Evolutionary conservation across 768 basidiomycete genomes (phyloP).

Genomic region (Amanita exitialis): DNA sequence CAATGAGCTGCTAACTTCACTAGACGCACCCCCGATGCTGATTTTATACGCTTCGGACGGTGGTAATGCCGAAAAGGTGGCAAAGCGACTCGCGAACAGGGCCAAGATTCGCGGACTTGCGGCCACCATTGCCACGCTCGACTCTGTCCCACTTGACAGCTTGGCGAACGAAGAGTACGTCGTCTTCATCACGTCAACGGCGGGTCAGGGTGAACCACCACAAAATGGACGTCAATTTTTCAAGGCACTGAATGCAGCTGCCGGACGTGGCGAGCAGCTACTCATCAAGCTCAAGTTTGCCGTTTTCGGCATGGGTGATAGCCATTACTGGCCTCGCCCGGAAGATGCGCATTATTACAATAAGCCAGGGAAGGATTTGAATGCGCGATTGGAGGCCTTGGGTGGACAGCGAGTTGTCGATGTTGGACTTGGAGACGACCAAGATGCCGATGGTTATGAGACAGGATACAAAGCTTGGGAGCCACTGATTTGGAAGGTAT

Average conservation of each 20-base stretch:
- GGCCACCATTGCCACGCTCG: slow-evolving; percentile 65
- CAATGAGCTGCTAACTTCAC: slow-evolving; percentile 67
- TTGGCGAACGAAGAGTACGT: slow-evolving; percentile 72
- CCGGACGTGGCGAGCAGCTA: slow-evolving; percentile 43
- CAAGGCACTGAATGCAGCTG: slow-evolving; percentile 71
- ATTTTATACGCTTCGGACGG: slow-evolving; percentile 95
- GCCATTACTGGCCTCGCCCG: slow-evolving; percentile 96
- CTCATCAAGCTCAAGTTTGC: slow-evolving; percentile 61
- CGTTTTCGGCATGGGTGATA: slow-evolving; percentile 96
- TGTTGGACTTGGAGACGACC: slow-evolving; percentile 90
- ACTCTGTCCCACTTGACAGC: slow-evolving; percentile 69
- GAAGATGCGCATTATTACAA: slow-evolving; percentile 99
- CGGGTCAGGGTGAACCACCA: slow-evolving; percentile 96
- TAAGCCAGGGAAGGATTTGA: slow-evolving; percentile 88
- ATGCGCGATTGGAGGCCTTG: slow-evolving; percentile 66
- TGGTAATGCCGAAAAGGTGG: slow-evolving; percentile 92
- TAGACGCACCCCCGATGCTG: slow-evolving; percentile 84
- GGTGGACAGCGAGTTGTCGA: slow-evolving; percentile 68
- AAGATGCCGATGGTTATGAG: slow-evolving; percentile 91
- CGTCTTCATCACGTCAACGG: slow-evolving; percentile 82
- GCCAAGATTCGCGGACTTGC: slow-evolving; percentile 81
- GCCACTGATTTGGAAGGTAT: slow-evolving; percentile 82
- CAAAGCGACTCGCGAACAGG: slow-evolving; percentile 76
- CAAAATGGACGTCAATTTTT: slow-evolving; percentile 90
- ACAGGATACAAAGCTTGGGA: slow-evolving; percentile 99